Conservation (phyloP, 2,329 filamentous ascomycete species). For the Hymenoscyphus infarciens region DNA sequence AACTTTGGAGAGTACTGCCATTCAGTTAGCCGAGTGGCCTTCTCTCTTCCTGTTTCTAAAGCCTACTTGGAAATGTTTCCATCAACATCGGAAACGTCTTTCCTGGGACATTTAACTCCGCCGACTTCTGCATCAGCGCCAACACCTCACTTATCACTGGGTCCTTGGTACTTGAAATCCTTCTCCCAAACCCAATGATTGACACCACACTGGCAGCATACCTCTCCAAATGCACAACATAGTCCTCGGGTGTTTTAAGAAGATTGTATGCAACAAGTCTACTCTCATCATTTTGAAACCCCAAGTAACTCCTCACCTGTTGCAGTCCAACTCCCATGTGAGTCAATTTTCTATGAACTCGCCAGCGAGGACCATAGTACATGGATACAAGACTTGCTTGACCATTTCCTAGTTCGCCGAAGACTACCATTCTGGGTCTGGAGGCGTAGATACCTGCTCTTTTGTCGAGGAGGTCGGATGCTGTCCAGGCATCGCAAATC, state of each 20-base stretch:
- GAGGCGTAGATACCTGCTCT: slow-evolving; percentile 24
- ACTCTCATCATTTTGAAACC: slow-evolving; percentile 27
- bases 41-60: background rate
- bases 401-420: slow-evolving; percentile 23
- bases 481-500: slow-evolving; percentile 24
- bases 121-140: slow-evolving; percentile 26
- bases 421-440: slow-evolving; percentile 24
- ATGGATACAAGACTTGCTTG: slow-evolving; percentile 25
- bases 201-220: slow-evolving; percentile 27
- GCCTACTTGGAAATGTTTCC: slow-evolving; percentile 27
- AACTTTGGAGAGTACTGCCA: slow-evolving; percentile 24
- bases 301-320: slow-evolving; percentile 24
- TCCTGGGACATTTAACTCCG: slow-evolving; percentile 26
- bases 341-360: slow-evolving; percentile 25
- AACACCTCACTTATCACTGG: slow-evolving; percentile 25
- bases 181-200: slow-evolving; percentile 27
- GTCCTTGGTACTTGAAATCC: slow-evolving; percentile 21
- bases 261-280: slow-evolving; percentile 23
- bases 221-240: slow-evolving; percentile 25
- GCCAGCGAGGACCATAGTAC: slow-evolving; percentile 25
- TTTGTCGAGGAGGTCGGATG: slow-evolving; percentile 25
- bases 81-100: slow-evolving; percentile 28
- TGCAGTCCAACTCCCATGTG: slow-evolving; percentile 27
- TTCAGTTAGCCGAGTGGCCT: background rate
- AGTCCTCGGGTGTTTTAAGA: slow-evolving; percentile 21